Conservation (phyloP, 139 green algal species). For the Yamagishiella unicocca region DNA sequence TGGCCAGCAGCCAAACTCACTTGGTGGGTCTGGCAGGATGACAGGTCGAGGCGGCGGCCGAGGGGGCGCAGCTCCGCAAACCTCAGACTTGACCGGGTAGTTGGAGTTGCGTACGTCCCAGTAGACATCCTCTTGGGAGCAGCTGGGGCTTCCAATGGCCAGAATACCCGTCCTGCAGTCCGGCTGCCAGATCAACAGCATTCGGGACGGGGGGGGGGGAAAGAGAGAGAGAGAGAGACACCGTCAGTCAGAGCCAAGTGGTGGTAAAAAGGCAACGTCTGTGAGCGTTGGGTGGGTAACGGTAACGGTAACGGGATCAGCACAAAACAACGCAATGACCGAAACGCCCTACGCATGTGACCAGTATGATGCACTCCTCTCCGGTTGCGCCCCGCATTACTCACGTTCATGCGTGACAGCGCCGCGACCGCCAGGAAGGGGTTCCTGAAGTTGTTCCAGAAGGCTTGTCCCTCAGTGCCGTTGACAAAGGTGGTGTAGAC, state of each 20-base stretch:
- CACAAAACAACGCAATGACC: no score
- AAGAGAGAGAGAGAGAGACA: no score
- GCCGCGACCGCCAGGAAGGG: constrained; percentile 3
- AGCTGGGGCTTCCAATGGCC: neutral
- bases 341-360: no score
- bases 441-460: constrained; percentile 17
- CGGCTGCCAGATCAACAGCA: neutral
- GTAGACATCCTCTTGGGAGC: neutral
- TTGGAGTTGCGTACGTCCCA: constrained; percentile 41
- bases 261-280: no score
- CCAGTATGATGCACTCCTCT: no score
- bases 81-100: neutral
- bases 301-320: no score
- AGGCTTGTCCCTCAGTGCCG: neutral
- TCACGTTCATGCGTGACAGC: neutral
- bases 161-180: constrained; percentile 9
- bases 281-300: no score
- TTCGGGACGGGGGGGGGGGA: no score
- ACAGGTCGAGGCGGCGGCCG: constrained; percentile 20
- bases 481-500: constrained; percentile 34
- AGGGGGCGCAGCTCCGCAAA: constrained; percentile 2
- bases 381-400: neutral
- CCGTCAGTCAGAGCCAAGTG: no score
- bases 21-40: no score
- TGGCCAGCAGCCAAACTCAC: no score